phyloP scores from a whole-genome alignment of 108 stramenopile species.

The Chaetoceros muelleri region DNA sequence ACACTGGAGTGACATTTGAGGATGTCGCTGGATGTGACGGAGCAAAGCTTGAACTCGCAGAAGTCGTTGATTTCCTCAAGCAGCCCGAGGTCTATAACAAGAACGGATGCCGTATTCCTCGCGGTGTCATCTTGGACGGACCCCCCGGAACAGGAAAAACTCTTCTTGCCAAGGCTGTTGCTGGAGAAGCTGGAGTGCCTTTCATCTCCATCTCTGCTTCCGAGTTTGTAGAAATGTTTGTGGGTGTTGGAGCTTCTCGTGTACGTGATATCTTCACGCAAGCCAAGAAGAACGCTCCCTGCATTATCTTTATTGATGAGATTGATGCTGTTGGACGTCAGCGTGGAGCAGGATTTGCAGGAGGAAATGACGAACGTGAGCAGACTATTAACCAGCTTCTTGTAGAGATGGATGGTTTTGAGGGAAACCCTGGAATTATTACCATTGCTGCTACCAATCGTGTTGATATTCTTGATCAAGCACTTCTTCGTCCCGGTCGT shows the following conservation, averaged over 20 bases:
- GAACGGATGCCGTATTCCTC: constrained; percentile 81
- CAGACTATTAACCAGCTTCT: constrained; percentile 98
- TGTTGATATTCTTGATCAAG: constrained; percentile 91
- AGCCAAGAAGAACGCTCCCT: constrained; percentile 90
- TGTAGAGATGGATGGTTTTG: constrained; percentile 96
- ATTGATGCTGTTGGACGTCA: constrained; percentile 93
- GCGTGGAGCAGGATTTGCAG: constrained; percentile 85
- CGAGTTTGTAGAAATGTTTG: constrained; percentile 98
- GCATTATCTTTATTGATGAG: constrained; percentile 98
- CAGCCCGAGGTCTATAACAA: constrained; percentile 78
- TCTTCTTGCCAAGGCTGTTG: constrained; percentile 92
- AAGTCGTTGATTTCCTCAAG: constrained; percentile 97
- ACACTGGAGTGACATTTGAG: constrained; percentile 84
- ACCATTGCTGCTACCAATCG: constrained; percentile 98
- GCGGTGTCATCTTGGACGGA: constrained; percentile 72
- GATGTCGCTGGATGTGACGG: constrained; percentile 96
- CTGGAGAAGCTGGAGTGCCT: constrained; percentile 96
- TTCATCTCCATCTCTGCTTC: constrained; percentile 90
- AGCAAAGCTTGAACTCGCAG: constrained; percentile 89
- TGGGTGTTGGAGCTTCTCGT: constrained; percentile 93
- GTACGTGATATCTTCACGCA: constrained; percentile 92
- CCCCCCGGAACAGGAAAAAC: constrained; percentile 87
- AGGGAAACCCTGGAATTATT: constrained; percentile 90
- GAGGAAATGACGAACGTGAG: constrained; percentile 94
- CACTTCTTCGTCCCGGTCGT: constrained; percentile 93